phyloP scores from a whole-genome alignment of 2,329 filamentous ascomycete genomes.

The Colletotrichum sansevieriae region DNA sequence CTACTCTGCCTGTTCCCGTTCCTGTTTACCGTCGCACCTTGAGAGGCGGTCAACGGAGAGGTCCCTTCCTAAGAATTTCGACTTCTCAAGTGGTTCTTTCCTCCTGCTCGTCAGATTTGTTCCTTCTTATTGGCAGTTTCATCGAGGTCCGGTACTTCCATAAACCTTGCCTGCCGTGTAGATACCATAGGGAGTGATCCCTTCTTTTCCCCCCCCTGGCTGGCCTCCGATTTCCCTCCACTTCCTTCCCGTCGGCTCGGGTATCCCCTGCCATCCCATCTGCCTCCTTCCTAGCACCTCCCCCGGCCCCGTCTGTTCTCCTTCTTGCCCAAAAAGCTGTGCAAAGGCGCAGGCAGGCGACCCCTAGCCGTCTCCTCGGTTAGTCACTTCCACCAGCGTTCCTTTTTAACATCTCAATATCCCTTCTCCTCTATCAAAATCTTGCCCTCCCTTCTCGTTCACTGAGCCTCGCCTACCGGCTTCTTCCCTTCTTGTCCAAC shows the following conservation, averaged over 20 bases:
- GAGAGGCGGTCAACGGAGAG: background rate
- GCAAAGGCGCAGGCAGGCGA: background rate
- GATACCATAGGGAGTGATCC: background rate
- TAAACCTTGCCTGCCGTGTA: background rate
- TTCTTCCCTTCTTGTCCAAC: conserved; percentile 31
- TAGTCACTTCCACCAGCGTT: conserved; percentile 17
- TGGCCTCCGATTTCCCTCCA: conserved; percentile 13
- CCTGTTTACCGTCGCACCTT: no score
- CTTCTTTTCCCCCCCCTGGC: background rate
- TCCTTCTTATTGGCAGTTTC: background rate
- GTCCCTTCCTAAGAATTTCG: background rate
- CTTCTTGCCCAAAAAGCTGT: background rate
- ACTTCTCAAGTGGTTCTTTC: background rate
- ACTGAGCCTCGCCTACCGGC: conserved; percentile 22
- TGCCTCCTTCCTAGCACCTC: background rate
- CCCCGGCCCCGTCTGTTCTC: conserved; percentile 11
- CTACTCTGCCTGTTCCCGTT: no score
- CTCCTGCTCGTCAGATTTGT: background rate
- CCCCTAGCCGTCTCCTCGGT: conserved; percentile 5
- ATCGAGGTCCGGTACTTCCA: no score
- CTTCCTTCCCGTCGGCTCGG: conserved; percentile 30
- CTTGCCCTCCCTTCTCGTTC: conserved; percentile 27
- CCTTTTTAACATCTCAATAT: conserved; percentile 31
- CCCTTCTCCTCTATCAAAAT: conserved; percentile 16
- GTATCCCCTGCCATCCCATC: conserved; percentile 25